Conservation (phyloP, 2,329 filamentous ascomycete species). For the Neonectria magnoliae region DNA sequence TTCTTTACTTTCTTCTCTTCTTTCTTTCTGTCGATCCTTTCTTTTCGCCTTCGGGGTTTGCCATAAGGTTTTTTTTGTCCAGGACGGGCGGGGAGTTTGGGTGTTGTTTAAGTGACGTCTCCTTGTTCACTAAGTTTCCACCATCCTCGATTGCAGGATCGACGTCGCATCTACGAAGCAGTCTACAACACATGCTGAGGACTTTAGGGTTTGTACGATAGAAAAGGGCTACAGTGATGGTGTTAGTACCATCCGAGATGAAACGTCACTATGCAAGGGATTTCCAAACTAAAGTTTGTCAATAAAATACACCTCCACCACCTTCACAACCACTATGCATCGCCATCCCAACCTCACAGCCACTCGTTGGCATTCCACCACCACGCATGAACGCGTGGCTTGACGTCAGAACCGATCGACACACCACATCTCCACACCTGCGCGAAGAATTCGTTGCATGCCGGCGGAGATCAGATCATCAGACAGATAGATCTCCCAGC, state of each 20-base stretch:
- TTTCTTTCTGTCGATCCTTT: not conserved
- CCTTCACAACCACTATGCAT: not conserved
- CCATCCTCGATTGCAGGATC: not conserved
- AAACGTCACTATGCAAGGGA: not conserved
- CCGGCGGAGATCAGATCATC: not conserved
- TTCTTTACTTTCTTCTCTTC: not conserved
- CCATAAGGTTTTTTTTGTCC: not conserved
- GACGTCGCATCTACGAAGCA: not conserved
- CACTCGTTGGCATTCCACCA: not conserved
- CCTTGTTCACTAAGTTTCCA: not conserved
- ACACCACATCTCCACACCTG: not conserved
- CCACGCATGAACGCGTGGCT: not conserved
- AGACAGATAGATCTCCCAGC: not conserved
- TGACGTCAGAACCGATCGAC: not conserved
- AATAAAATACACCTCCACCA: not conserved
- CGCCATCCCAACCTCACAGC: not conserved
- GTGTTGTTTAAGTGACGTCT: not conserved
- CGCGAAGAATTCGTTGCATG: not conserved
- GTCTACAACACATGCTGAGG: not conserved
- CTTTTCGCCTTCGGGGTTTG: not conserved
- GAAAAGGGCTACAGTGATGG: not conserved
- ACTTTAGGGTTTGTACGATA: conserved; percentile 3
- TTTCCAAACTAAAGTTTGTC: not conserved
- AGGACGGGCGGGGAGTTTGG: not conserved
- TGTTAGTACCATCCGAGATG: not conserved